phyloP scores from a whole-genome alignment of 2,329 filamentous ascomycete genomes.

The Colletotrichum costaricense region DNA sequence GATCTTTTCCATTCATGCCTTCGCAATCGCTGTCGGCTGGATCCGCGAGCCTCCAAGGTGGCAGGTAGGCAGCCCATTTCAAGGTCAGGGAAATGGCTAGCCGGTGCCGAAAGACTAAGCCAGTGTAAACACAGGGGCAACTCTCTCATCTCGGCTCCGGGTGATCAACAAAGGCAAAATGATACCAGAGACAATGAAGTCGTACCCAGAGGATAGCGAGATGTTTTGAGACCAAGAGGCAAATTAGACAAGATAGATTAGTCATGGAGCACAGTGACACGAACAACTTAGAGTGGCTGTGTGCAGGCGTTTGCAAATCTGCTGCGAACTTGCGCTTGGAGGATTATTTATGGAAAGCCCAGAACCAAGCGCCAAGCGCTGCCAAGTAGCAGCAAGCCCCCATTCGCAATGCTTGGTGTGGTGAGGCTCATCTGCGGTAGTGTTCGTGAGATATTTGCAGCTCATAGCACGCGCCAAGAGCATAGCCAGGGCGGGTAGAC shows the following conservation, averaged over 20 bases:
- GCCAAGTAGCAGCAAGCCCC: constrained; percentile 10
- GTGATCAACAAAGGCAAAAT: constrained; percentile 13
- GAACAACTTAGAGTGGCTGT: neutral
- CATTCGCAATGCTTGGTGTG: constrained; percentile 11
- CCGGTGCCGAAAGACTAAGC: neutral
- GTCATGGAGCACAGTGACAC: neutral
- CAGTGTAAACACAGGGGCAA: constrained; percentile 19
- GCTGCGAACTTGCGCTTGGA: neutral
- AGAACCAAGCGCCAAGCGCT: constrained; percentile 28
- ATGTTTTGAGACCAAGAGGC: neutral
- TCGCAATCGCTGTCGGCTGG: constrained; percentile 2
- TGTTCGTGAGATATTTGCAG: neutral
- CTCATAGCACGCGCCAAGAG: neutral
- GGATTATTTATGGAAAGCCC: constrained; percentile 8
- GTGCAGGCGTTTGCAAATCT: neutral
- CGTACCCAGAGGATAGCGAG: no score
- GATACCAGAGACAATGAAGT: neutral
- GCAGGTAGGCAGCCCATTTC: neutral
- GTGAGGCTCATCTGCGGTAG: neutral
- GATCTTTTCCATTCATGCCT: neutral
- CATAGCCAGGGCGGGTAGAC: constrained; percentile 12
- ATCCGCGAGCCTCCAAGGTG: constrained; percentile 12
- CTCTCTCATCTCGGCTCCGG: constrained; percentile 25
- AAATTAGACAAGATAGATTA: neutral
- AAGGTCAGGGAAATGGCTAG: neutral